phyloP scores from a whole-genome alignment of 805 yeast species.

The Metschnikowia peoriensis region DNA sequence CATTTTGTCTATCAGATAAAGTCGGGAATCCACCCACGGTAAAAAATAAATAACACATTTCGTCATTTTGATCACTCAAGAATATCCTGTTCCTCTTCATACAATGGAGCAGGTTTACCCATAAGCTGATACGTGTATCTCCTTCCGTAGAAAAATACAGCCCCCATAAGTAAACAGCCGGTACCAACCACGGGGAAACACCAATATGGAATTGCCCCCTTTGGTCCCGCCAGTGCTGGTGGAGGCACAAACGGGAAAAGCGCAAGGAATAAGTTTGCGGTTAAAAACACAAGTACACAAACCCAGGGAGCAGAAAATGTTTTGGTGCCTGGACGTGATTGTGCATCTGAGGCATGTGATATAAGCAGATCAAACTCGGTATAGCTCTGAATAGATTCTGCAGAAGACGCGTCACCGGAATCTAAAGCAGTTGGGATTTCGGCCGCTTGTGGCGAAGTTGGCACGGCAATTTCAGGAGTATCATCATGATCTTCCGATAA shows the following conservation, averaged over 20 bases:
- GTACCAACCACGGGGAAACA: slow-evolving; percentile 58
- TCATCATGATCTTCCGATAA: background rate
- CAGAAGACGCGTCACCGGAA: slow-evolving; percentile 1
- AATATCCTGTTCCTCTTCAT: slow-evolving; percentile 15
- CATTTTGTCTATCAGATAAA: too few species aligned
- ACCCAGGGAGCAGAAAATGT: slow-evolving; percentile 29
- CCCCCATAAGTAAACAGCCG: slow-evolving; percentile 44
- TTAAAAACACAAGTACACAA: slow-evolving; percentile 37
- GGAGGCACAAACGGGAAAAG: slow-evolving; percentile 59
- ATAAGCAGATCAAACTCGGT: slow-evolving; percentile 20
- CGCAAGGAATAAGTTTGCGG: slow-evolving; percentile 50
- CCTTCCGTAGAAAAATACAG: slow-evolving; percentile 22
- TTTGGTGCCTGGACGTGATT: background rate
- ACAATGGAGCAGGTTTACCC: slow-evolving; percentile 14
- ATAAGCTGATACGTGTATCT: slow-evolving; percentile 6
- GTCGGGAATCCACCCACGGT: too few species aligned
- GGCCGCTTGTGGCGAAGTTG: background rate
- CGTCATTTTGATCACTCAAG: background rate
- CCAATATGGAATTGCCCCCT: slow-evolving; percentile 47
- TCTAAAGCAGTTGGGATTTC: background rate
- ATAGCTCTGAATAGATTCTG: slow-evolving; percentile 14
- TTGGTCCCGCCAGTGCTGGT: slow-evolving; percentile 30
- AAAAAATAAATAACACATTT: background rate
- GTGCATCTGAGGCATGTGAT: slow-evolving; percentile 1
- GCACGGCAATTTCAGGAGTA: background rate